These are phyloP conservation scores for Gracilaria gracilis DNA, from an alignment of 23 red algal genomes.

Conservation along the genomic window DNA sequence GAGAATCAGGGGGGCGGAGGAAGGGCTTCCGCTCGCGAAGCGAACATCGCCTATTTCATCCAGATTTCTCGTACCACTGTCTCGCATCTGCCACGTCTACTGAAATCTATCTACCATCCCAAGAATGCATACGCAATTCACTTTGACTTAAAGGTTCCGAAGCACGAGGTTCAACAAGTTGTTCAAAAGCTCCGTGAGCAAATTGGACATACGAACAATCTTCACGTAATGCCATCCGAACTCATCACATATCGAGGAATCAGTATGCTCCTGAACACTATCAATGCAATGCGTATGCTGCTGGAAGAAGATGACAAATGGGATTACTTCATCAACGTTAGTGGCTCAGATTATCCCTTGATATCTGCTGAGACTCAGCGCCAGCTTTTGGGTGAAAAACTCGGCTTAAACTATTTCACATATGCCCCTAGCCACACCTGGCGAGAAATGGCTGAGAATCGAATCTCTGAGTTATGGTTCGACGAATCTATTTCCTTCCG, in stretches of 20 bases:
- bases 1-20: not conserved
- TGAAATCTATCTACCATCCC: conserved; percentile 58
- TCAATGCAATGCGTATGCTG: conserved; percentile 77
- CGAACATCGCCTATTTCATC: conserved; percentile 77
- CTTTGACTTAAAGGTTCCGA: conserved; percentile 80
- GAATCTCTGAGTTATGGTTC: conserved; percentile 58
- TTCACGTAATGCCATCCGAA: conserved; percentile 84
- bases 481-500: conserved; percentile 68
- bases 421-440: conserved; percentile 58
- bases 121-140: conserved; percentile 84
- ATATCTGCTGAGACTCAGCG: conserved; percentile 42
- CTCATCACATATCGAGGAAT: conserved; percentile 89
- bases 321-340: conserved; percentile 92
- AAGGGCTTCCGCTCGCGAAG: not conserved
- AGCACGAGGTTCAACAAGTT: not conserved
- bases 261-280: conserved; percentile 88
- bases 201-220: conserved; percentile 29
- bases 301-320: conserved; percentile 48
- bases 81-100: conserved; percentile 45
- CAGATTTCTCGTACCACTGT: conserved; percentile 62
- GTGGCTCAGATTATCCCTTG: conserved; percentile 86
- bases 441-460: conserved; percentile 66
- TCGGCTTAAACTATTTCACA: conserved; percentile 75
- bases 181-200: not conserved
- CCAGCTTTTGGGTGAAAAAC: conserved; percentile 52